A percentile compares a stretch with the other conserved stretches of the same genome.
These are phyloP conservation scores for Isoetes engelmannii DNA, from an alignment of 83 land plant genomes.

Conservation along the genomic window DNA sequence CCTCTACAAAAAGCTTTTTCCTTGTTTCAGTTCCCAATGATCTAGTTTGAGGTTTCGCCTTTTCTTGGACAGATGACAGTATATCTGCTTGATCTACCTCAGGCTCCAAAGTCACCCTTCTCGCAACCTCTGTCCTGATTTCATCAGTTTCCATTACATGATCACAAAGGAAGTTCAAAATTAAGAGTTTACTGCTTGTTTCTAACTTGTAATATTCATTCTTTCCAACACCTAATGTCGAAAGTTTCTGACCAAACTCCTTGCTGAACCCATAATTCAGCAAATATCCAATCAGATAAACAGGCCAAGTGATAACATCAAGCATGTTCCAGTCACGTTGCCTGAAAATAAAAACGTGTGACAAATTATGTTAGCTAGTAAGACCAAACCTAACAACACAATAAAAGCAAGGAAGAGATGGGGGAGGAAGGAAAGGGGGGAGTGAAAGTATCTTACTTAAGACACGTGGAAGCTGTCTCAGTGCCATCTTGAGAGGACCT, in stretches of 20 bases:
- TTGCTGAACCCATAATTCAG: slow-evolving; percentile 31
- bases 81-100: neutral
- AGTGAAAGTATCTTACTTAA: slow-evolving; percentile 33
- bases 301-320: slow-evolving; percentile 21
- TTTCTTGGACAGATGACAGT: neutral
- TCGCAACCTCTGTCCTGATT: slow-evolving; percentile 46
- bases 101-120: slow-evolving; percentile 8
- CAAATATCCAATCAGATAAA: slow-evolving; percentile 38
- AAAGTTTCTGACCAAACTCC: slow-evolving; percentile 31
- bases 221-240: slow-evolving; percentile 33
- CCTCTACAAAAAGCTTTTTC: neutral
- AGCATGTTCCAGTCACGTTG: slow-evolving; percentile 18
- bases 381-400: neutral
- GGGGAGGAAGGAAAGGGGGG: too few species aligned
- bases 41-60: neutral
- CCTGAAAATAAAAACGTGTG: slow-evolving; percentile 2
- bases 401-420: neutral
- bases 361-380: neutral
- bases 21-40: neutral
- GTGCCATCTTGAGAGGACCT: slow-evolving; percentile 41
- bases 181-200: slow-evolving; percentile 42
- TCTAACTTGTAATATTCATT: slow-evolving; percentile 49
- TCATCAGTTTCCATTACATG: slow-evolving; percentile 56
- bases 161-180: slow-evolving; percentile 69
- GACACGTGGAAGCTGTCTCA: slow-evolving; percentile 40